Percentiles rank a stretch among this genome's conserved stretches.
phyloP scores from a whole-genome alignment of 768 basidiomycete genomes.

The Lactarius hengduanensis region DNA sequence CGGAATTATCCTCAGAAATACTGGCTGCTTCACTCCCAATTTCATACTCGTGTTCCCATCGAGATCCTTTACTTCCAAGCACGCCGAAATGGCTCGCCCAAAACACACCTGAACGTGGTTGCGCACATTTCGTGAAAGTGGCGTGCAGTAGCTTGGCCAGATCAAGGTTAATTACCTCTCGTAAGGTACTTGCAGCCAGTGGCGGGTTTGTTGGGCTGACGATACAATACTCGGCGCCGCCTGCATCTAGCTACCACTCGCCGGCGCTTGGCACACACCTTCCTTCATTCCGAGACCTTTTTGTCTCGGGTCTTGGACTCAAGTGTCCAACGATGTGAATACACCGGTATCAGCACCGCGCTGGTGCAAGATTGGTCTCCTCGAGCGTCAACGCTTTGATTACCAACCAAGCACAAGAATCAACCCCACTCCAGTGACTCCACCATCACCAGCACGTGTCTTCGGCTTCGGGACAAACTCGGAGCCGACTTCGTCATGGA shows the following conservation, averaged over 20 bases:
- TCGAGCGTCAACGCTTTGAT: neutral
- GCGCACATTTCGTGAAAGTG: constrained; percentile 25
- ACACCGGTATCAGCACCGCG: constrained; percentile 11
- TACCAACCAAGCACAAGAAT: neutral
- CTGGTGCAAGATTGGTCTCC: constrained; percentile 6
- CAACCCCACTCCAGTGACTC: neutral
- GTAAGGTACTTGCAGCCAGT: neutral
- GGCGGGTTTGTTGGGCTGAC: neutral
- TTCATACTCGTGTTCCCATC: constrained; percentile 1
- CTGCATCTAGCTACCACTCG: neutral
- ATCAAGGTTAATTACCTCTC: constrained; percentile 8
- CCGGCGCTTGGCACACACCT: neutral
- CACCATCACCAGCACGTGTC: constrained; percentile 2
- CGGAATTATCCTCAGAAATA: too few species aligned
- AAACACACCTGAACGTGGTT: constrained; percentile 18
- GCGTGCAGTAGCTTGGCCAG: constrained; percentile 9
- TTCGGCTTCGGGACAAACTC: neutral
- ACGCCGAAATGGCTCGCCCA: constrained; percentile 19
- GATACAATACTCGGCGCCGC: constrained; percentile 1
- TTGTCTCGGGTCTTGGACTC: neutral
- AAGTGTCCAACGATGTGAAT: constrained; percentile 4
- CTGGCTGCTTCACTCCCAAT: too few species aligned
- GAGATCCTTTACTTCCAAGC: constrained; percentile 14
- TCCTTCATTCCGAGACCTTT: constrained; percentile 22
- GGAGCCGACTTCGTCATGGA: neutral